phyloP scores from a whole-genome alignment of 2,329 filamentous ascomycete genomes.

The Pseudogymnoascus sp. region DNA sequence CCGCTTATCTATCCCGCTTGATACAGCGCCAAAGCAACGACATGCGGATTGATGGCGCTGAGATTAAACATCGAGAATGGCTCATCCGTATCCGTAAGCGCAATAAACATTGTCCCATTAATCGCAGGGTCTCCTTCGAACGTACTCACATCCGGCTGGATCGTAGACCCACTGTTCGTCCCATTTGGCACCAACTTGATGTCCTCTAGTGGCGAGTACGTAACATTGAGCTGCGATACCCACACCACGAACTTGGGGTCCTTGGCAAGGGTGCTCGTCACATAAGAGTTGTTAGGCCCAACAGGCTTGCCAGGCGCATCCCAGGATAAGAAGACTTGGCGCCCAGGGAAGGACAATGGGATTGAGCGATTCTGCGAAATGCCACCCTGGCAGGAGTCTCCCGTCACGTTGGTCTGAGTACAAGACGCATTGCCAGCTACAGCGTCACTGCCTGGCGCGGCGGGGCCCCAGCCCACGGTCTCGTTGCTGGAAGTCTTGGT shows the following conservation, averaged over 20 bases:
- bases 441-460: constrained; percentile 28
- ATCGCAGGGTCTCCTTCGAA: constrained; percentile 56
- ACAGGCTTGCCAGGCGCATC: constrained; percentile 59
- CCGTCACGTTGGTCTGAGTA: constrained; percentile 45
- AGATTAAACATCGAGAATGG: constrained; percentile 72
- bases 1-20: constrained; percentile 65
- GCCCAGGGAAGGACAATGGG: constrained; percentile 68
- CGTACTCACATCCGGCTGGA: constrained; percentile 63
- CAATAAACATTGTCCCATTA: constrained; percentile 75
- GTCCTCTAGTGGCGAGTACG: constrained; percentile 55
- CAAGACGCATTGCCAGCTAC: constrained; percentile 45
- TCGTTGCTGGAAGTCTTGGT: constrained; percentile 55
- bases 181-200: constrained; percentile 33
- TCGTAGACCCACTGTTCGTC: constrained; percentile 40
- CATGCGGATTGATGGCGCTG: constrained; percentile 65
- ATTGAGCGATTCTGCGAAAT: constrained; percentile 62
- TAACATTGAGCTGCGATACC: constrained; percentile 70
- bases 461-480: constrained; percentile 48
- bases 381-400: constrained; percentile 52
- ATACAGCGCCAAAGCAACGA: constrained; percentile 65
- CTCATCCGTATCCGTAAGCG: constrained; percentile 60
- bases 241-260: constrained; percentile 62
- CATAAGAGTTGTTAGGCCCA: constrained; percentile 76
- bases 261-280: constrained; percentile 55
- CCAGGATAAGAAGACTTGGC: constrained; percentile 64